Percentiles rank a stretch among this genome's conserved stretches.
Evolutionary conservation across 176 grass and related monocot genomes (phyloP).

Genomic region (Phyllostachys edulis): DNA sequence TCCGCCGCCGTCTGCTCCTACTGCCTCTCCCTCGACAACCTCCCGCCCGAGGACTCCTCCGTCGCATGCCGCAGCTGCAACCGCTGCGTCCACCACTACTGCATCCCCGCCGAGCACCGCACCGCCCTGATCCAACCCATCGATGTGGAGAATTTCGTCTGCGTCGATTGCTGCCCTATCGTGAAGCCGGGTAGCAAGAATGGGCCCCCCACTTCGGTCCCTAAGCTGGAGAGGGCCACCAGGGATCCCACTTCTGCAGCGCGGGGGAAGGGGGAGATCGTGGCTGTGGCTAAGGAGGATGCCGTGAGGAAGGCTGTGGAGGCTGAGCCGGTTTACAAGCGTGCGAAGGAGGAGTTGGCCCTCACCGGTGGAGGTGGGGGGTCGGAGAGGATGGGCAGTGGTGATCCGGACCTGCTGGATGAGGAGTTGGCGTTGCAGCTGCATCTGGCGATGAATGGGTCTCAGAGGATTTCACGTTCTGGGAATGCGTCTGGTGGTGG

Average conservation of each 20-base stretch:
- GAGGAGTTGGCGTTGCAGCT: slow-evolving; percentile 60
- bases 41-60: slow-evolving; percentile 29
- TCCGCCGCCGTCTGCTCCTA: slow-evolving; percentile 67
- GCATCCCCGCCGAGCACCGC: slow-evolving; percentile 63
- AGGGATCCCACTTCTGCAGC: slow-evolving; percentile 17
- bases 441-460: slow-evolving; percentile 74
- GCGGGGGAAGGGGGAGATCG: not conserved
- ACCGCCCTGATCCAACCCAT: slow-evolving; percentile 23
- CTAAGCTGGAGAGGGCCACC: slow-evolving; percentile 16
- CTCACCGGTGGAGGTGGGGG: not conserved
- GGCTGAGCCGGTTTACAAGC: slow-evolving; percentile 24
- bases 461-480: slow-evolving; percentile 59
- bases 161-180: slow-evolving; percentile 60
- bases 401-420: slow-evolving; percentile 25
- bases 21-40: slow-evolving; percentile 58
- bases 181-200: slow-evolving; percentile 19
- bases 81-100: slow-evolving; percentile 51
- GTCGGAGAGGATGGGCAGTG: not conserved
- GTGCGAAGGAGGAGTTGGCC: slow-evolving; percentile 1
- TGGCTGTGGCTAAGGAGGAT: slow-evolving; percentile 2
- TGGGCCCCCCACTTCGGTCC: not conserved
- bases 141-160: slow-evolving; percentile 48
- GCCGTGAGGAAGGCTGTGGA: slow-evolving; percentile 22
- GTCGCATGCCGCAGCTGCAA: slow-evolving; percentile 54
- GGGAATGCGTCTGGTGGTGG: slow-evolving; percentile 12